Percentiles rank a stretch among this genome's conserved stretches.
Conservation (phyloP, 345 rosid genomes). For the Gossypium mustelinum region DNA sequence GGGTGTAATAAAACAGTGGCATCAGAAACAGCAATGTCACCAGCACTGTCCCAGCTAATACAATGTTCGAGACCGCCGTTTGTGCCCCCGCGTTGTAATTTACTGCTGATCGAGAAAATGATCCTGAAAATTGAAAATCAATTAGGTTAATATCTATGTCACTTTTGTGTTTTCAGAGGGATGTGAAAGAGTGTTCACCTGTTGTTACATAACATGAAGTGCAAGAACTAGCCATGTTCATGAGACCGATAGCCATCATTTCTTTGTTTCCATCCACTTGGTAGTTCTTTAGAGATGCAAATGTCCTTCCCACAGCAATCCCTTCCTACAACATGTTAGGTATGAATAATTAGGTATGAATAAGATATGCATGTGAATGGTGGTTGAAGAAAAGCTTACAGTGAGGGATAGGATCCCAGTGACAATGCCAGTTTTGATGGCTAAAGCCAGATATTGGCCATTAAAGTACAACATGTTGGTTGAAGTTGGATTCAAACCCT, state of each 20-base stretch:
- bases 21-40: slow-evolving; percentile 85
- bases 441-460: slow-evolving; percentile 53
- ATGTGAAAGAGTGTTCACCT: slow-evolving; percentile 30
- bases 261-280: slow-evolving; percentile 98
- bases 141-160: too few relatives aligned
- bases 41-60: slow-evolving; percentile 81
- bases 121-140: slow-evolving; percentile 39
- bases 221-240: slow-evolving; percentile 94
- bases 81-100: slow-evolving; percentile 91
- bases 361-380: not conserved
- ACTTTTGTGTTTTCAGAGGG: too few relatives aligned
- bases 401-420: slow-evolving; percentile 89
- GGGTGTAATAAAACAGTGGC: slow-evolving; percentile 93
- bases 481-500: slow-evolving; percentile 96
- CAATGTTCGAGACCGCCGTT: slow-evolving; percentile 80
- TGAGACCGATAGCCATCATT: slow-evolving; percentile 93
- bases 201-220: slow-evolving; percentile 91
- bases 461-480: slow-evolving; percentile 64
- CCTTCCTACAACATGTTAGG: slow-evolving; percentile 62
- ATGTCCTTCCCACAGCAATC: slow-evolving; percentile 97
- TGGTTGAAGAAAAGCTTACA: slow-evolving; percentile 39
- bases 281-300: slow-evolving; percentile 81
- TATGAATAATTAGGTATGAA: too few relatives aligned
- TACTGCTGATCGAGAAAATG: slow-evolving; percentile 89
- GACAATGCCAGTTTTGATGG: slow-evolving; percentile 81